Evolutionary conservation across 129 eudicot genomes (phyloP).

Genomic region (Flaveria linearis): DNA sequence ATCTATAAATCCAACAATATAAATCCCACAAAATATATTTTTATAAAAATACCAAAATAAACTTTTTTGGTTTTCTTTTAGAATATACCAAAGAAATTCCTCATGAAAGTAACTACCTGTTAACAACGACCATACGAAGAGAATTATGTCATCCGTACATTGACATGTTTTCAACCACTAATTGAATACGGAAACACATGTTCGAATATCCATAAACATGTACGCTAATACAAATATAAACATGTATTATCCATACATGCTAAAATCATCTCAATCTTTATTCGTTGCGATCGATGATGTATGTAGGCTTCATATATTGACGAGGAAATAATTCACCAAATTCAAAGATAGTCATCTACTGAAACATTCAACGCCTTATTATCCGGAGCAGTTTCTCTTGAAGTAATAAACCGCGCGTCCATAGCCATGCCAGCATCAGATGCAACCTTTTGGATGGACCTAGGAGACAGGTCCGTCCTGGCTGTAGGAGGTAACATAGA

Average conservation of each 20-base stretch:
- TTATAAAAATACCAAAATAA: too few species aligned
- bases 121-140: neutral
- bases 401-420: slow-evolving; percentile 44
- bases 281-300: neutral
- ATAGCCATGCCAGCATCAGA: slow-evolving; percentile 76
- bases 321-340: neutral
- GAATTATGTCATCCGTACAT: neutral
- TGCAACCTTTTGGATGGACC: slow-evolving; percentile 59
- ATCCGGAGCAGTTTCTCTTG: slow-evolving; percentile 7
- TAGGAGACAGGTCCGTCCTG: slow-evolving; percentile 48
- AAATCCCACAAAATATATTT: too few species aligned
- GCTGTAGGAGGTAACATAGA: slow-evolving; percentile 47
- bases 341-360: slow-evolving; percentile 50
- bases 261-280: neutral
- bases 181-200: neutral
- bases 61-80: neutral
- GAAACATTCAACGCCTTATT: slow-evolving; percentile 37
- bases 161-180: neutral
- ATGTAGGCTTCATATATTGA: neutral
- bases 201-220: too few species aligned
- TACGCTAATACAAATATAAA: too few species aligned
- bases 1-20: too few species aligned
- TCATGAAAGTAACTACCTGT: neutral
- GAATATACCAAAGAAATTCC: neutral
- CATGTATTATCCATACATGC: neutral